Evolutionary conservation across 768 basidiomycete genomes (phyloP).

Genomic region (Neoboletus subvelutipes): DNA sequence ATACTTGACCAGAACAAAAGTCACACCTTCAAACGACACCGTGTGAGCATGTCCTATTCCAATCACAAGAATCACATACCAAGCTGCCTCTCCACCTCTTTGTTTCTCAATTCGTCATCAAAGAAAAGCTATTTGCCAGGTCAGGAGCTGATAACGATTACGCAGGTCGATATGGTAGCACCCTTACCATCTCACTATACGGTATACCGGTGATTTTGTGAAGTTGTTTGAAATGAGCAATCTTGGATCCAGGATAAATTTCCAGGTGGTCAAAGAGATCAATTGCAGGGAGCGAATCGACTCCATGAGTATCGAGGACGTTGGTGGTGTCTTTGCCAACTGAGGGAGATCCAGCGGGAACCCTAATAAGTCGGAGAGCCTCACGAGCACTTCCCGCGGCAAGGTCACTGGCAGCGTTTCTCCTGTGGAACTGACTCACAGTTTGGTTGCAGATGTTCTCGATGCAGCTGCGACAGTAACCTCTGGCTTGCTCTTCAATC

Average conservation of each 20-base stretch:
- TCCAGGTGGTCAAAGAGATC: conserved; percentile 69
- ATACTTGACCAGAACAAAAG: conserved; percentile 67
- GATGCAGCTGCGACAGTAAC: conserved; percentile 72
- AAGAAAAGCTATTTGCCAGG: conserved; percentile 52
- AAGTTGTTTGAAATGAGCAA: conserved; percentile 74
- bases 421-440: conserved; percentile 46
- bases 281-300: conserved; percentile 45
- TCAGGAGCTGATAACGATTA: neutral
- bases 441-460: conserved; percentile 61
- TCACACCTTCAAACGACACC: conserved; percentile 60
- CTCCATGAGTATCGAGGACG: conserved; percentile 8
- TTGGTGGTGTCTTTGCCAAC: conserved; percentile 26
- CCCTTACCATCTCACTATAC: conserved; percentile 73
- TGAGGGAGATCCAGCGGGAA: conserved; percentile 44
- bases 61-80: conserved; percentile 34
- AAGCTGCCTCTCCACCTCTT: conserved; percentile 50
- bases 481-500: conserved; percentile 43
- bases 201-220: conserved; percentile 74
- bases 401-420: neutral
- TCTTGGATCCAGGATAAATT: conserved; percentile 81
- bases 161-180: neutral
- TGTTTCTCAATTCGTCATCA: conserved; percentile 62
- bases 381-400: conserved; percentile 58
- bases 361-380: conserved; percentile 63
- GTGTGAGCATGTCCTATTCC: neutral